A percentile compares a stretch with the other conserved stretches of the same genome.
These are phyloP conservation scores for Paecilomyces niveus DNA, from an alignment of 2,329 filamentous ascomycete species.

Conservation along the genomic window DNA sequence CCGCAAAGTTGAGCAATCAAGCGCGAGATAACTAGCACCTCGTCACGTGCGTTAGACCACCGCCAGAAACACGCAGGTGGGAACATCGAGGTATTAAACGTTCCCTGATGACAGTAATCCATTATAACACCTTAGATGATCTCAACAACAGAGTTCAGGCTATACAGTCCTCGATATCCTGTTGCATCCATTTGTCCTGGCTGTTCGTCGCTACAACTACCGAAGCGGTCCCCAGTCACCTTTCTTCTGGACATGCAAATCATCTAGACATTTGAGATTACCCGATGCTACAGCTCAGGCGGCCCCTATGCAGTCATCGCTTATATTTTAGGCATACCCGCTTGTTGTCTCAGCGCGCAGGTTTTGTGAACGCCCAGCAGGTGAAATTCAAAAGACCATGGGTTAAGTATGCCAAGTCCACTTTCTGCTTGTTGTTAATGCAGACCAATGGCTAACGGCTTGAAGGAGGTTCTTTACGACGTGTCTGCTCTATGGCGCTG, in stretches of 20 bases:
- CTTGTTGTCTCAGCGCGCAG: slow-evolving; percentile 11
- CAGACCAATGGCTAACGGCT: neutral
- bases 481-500: slow-evolving; percentile 22
- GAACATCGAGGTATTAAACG: neutral
- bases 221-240: neutral
- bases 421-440: neutral
- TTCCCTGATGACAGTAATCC: neutral
- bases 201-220: neutral
- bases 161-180: neutral
- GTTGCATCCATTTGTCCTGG: neutral
- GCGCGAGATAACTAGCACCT: neutral
- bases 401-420: slow-evolving; percentile 18
- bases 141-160: neutral
- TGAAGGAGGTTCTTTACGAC: slow-evolving; percentile 22
- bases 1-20: neutral
- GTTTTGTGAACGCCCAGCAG: slow-evolving; percentile 18
- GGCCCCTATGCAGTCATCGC: slow-evolving; percentile 18
- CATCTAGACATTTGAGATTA: slow-evolving; percentile 9
- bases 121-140: neutral
- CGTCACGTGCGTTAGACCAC: neutral
- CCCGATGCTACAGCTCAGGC: slow-evolving; percentile 28
- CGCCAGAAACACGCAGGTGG: neutral
- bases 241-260: slow-evolving; percentile 3
- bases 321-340: slow-evolving; percentile 15
- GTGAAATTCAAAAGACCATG: slow-evolving; percentile 28